phyloP scores from a whole-genome alignment of 2,329 filamentous ascomycete genomes.

The Phyllosticta citribraziliensis region DNA sequence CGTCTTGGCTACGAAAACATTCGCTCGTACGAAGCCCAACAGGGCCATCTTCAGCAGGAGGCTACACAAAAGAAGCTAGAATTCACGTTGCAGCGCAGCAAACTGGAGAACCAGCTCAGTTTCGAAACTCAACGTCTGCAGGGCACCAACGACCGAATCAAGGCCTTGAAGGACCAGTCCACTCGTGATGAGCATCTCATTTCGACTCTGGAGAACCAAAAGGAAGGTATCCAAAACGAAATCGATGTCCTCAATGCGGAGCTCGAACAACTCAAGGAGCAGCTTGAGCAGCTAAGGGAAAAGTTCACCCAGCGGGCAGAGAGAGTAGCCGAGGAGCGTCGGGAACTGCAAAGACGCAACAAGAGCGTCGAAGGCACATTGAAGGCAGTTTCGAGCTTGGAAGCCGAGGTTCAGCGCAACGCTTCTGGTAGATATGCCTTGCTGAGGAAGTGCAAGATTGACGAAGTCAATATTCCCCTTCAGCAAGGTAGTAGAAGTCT shows the following conservation, averaged over 20 bases:
- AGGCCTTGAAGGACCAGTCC: conserved; percentile 55
- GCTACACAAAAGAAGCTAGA: conserved; percentile 76
- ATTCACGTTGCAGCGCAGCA: conserved; percentile 68
- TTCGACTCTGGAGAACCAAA: conserved; percentile 58
- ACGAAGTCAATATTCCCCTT: conserved; percentile 82
- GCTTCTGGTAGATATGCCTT: conserved; percentile 75
- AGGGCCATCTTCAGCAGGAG: conserved; percentile 86
- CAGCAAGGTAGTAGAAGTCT: conserved; percentile 58
- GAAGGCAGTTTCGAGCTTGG: conserved; percentile 67
- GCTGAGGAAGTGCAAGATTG: conserved; percentile 81
- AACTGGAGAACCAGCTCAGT: conserved; percentile 49
- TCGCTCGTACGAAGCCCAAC: conserved; percentile 84
- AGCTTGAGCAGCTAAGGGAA: conserved; percentile 58
- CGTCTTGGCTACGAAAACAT: conserved; percentile 82
- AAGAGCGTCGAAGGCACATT: conserved; percentile 70
- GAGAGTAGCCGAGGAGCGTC: conserved; percentile 66
- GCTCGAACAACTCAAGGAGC: conserved; percentile 64
- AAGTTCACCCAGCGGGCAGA: conserved; percentile 61
- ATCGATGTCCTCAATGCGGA: conserved; percentile 66
- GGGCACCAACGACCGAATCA: conserved; percentile 59
- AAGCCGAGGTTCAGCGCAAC: conserved; percentile 77
- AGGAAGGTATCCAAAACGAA: conserved; percentile 61
- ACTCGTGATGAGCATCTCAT: conserved; percentile 60
- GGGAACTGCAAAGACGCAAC: conserved; percentile 72
- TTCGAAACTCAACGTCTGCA: conserved; percentile 64